Base-by-base conservation (phyloP, 345 rosid genomes). In the Trapa bicornis region DNA sequence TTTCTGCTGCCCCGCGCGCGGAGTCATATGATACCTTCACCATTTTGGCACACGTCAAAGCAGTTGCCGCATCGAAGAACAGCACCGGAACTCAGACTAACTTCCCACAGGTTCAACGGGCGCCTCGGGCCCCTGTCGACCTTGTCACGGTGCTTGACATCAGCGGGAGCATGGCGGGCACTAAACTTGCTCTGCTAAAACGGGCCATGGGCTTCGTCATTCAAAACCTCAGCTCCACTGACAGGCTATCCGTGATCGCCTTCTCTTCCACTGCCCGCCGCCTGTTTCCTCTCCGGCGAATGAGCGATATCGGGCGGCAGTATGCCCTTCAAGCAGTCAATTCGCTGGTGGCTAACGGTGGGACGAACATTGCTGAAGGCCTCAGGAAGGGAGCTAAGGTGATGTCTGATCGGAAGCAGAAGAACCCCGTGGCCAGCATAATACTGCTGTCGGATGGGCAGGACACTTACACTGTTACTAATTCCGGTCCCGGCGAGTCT, bases 141-240 rank as follows among this genome's bases (percentile, higher is more conserved):
- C 80, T 91, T 50, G 97, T 95, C 57, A 91, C 96, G 0, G 94
- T 91, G 37, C 97, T 95, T 71, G 99, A 95, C 73, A 81, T 85
- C 72, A 95, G 99, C 67, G 97, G 97, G 47, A 95, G 99, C 81
- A 95, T 95, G 97, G 93, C 99, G 0, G 99, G 99, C 57, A 95
- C 96, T 48, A 95, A 91, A 80, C 84, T 95, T 36, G 99, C 96
- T 53, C 72, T 95, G 76, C 84, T 95, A 4, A 95, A 95, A 85
- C 85, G 97, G 35, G 99, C 99, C 7, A 91, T 91, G 99, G 99
- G 97, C 5, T 95, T 95, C 70, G 96, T 95, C 43, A 95, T 95
- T 75, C 99, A 91, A 77, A 95, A 91, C 75, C 96, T 95, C 63
- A 89, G 97, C 35, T 83, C 84, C 60, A 80, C 80, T 11, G 97